Evolutionary conservation across 305 asterid genomes (phyloP), one percentile per base, ranked within the genome.

Genomic region (Plantago lanceolata): DNA sequence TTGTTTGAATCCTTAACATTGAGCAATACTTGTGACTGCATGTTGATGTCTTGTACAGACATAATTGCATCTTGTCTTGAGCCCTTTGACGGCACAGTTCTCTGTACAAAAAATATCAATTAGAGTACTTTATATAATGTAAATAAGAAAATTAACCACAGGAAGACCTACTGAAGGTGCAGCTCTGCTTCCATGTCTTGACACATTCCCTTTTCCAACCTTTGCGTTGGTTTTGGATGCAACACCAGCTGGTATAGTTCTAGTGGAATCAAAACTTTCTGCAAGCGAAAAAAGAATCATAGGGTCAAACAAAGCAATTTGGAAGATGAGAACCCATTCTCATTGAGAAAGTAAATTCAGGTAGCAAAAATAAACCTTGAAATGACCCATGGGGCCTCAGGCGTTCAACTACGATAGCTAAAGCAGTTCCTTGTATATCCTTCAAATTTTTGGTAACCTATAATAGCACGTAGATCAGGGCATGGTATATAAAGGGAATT

Each of bases 351-450:
- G 64, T 33, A 53, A 37, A 40, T 26, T 53, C 35, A 21, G 24
- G 50, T 63, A 8, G 56, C 28, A 15, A 16, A 44, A 61, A 37
- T 35, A 68, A 76, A 88, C 95, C 97, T 73, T 82, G 95, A 61
- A 80, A 71, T 29, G 76, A 76, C 65, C 98, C 95, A 68, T 68
- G 63, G n/a, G 91, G 78, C 75, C 84, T 94, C 68, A 94, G 72
- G 48, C 97, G 83, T 70, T 94, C 98, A 19, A 78, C 85, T 66
- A 85, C 94, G 73, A 94, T 86, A 73, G 97, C 89, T 80, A 90
- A 82, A 60, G 96, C 96, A 70, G 97, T 82, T 43, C 99, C 99
- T 66, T 88, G 97, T 66, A 94, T 81, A 81, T 90, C 99, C 82
- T 59, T 88, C 70, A 86, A 79, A 75, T 94, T 90, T 86, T 84